Conservation (phyloP, 805 yeast genomes). For the Ogataea pini region DNA sequence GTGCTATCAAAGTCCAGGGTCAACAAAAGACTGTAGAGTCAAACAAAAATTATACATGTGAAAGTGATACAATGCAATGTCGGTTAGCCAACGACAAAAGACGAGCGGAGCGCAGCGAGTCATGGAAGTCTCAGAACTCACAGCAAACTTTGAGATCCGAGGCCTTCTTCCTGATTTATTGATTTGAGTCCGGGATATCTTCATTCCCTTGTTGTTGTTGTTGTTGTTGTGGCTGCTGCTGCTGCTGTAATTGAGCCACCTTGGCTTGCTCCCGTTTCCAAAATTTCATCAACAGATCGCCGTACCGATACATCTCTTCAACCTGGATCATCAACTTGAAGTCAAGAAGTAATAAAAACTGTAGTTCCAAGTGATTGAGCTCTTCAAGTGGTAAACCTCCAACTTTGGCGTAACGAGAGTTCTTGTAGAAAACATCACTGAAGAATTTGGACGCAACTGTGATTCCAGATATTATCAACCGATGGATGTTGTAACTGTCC, state of each 20-base stretch:
- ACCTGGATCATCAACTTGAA: slow-evolving; percentile 84
- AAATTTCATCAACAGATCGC: slow-evolving; percentile 79
- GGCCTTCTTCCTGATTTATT: too few relatives aligned
- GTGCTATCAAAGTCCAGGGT: not conserved
- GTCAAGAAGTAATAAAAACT: slow-evolving; percentile 80
- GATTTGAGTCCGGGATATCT: too few relatives aligned
- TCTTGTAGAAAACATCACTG: slow-evolving; percentile 91
- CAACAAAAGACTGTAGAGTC: not conserved
- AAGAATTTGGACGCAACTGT: slow-evolving; percentile 95
- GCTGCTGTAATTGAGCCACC: slow-evolving; percentile 17
- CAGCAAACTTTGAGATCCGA: too few relatives aligned
- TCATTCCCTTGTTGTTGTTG: slow-evolving; percentile 17
- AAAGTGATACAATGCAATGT: slow-evolving; percentile 12
- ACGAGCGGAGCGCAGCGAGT: too few relatives aligned
- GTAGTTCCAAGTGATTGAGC: slow-evolving; percentile 87
- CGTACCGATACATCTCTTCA: slow-evolving; percentile 89
- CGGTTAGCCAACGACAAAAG: slow-evolving; percentile 1
- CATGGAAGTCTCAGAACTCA: too few relatives aligned
- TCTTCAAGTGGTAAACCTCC: slow-evolving; percentile 95
- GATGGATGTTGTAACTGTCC: slow-evolving; percentile 94
- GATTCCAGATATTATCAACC: slow-evolving; percentile 90
- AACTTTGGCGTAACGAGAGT: slow-evolving; percentile 90
- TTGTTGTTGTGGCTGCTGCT: slow-evolving; percentile 19
- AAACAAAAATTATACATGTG: slow-evolving; percentile 7
- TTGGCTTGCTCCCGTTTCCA: slow-evolving; percentile 73